Conservation (phyloP, 2,329 filamentous ascomycete species). For the Dothistroma septosporum region DNA sequence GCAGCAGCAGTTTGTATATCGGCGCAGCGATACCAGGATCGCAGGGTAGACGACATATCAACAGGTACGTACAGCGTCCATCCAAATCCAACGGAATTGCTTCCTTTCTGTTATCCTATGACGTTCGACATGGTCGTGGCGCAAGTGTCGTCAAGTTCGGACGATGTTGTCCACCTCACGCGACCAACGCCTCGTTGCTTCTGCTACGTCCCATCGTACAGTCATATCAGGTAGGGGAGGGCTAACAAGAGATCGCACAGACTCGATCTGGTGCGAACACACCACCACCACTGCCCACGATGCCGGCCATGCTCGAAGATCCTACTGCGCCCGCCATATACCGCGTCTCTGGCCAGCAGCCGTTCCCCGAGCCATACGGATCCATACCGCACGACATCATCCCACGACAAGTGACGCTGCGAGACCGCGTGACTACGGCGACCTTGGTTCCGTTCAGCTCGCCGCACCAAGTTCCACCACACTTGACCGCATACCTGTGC, state of each 20-base stretch:
- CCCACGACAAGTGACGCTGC: slow-evolving; percentile 73
- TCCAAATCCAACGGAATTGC: background rate
- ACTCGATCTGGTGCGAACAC: background rate
- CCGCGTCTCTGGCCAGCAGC: slow-evolving; percentile 62
- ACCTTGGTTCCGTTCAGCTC: slow-evolving; percentile 79
- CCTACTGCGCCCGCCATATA: slow-evolving; percentile 67
- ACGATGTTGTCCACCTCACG: background rate
- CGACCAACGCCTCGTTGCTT: background rate
- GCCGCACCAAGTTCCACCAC: slow-evolving; percentile 69
- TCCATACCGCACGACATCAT: slow-evolving; percentile 64
- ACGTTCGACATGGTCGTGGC: background rate
- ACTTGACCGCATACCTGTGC: slow-evolving; percentile 71
- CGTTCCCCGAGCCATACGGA: slow-evolving; percentile 60
- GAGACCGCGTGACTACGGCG: slow-evolving; percentile 77
- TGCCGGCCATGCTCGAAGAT: slow-evolving; percentile 77
- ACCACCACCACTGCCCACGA: slow-evolving; percentile 34
- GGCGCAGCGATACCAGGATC: background rate
- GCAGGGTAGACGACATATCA: background rate
- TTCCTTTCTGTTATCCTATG: background rate
- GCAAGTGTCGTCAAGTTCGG: background rate
- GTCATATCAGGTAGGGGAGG: background rate
- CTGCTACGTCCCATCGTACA: background rate
- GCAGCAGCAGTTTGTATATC: background rate
- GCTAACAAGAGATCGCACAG: background rate
- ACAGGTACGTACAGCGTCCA: background rate